Percentiles rank a stretch among this genome's conserved stretches.
Conservation (phyloP, 1,284 basidiomycete genomes). For the Ganoderma lingzhi region DNA sequence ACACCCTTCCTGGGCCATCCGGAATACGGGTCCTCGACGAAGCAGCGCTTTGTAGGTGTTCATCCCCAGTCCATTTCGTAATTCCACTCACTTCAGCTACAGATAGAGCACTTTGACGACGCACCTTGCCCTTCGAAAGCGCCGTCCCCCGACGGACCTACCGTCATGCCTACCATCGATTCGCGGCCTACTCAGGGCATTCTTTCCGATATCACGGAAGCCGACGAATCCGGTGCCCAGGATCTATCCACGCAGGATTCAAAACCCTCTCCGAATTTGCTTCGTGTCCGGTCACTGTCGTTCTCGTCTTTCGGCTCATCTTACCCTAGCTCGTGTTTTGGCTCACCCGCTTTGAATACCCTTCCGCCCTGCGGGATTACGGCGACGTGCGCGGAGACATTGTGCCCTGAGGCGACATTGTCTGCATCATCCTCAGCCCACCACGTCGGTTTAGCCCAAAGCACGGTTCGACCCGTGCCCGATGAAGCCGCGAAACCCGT, state of each 20-base stretch:
- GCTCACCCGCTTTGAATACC: constrained; percentile 28
- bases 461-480: background rate
- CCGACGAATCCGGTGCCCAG: constrained; percentile 16
- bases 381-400: background rate
- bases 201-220: constrained; percentile 29
- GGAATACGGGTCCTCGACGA: background rate
- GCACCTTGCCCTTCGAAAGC: background rate
- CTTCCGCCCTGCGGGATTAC: background rate
- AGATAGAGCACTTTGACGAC: constrained; percentile 1
- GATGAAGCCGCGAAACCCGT: background rate
- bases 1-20: constrained; percentile 1
- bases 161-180: background rate
- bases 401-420: background rate
- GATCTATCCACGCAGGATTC: background rate
- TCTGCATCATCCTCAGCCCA: background rate
- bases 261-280: background rate
- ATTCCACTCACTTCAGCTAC: background rate
- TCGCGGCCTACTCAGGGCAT: constrained; percentile 1
- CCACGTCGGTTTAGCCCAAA: background rate
- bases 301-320: constrained; percentile 35
- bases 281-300: constrained; percentile 13
- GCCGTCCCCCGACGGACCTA: background rate
- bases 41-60: constrained; percentile 4
- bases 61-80: no score
- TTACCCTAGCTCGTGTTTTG: constrained; percentile 30